A percentile compares a stretch with the other conserved stretches of the same genome.
Evolutionary conservation across 1,139 yeast species (phyloP).

Genomic region (Yamadazyma triangularis): DNA sequence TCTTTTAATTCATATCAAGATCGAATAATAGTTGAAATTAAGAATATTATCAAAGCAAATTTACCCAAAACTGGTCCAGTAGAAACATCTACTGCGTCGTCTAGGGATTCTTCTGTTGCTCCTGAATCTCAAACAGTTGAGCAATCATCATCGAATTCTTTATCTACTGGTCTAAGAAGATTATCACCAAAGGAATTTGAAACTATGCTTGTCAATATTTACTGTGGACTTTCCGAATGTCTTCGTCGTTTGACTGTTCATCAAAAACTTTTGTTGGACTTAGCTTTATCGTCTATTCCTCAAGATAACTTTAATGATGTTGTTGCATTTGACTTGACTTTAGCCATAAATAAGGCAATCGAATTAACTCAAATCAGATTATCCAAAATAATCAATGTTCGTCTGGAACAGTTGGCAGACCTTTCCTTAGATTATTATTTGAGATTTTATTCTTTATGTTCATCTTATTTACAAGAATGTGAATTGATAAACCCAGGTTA

Average conservation of each 20-base stretch:
- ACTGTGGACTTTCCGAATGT: slow-evolving; percentile 64
- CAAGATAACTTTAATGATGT: slow-evolving; percentile 30
- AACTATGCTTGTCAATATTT: slow-evolving; percentile 59
- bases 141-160: slow-evolving; percentile 9
- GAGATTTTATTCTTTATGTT: slow-evolving; percentile 60
- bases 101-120: slow-evolving; percentile 29
- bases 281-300: slow-evolving; percentile 57
- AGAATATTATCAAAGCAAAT: slow-evolving; percentile 61
- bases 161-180: slow-evolving; percentile 53
- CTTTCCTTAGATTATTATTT: slow-evolving; percentile 54
- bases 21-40: slow-evolving; percentile 61
- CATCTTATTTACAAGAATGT: slow-evolving; percentile 75
- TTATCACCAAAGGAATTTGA: slow-evolving; percentile 75
- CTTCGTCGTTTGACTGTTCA: slow-evolving; percentile 71
- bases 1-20: slow-evolving; percentile 71
- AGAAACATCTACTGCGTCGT: slow-evolving; percentile 22
- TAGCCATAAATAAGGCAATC: slow-evolving; percentile 59
- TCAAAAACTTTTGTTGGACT: slow-evolving; percentile 71
- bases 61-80: slow-evolving; percentile 42
- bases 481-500: slow-evolving; percentile 79
- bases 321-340: slow-evolving; percentile 62
- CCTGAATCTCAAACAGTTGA: slow-evolving; percentile 13
- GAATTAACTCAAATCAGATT: slow-evolving; percentile 72
- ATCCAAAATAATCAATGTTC: slow-evolving; percentile 72
- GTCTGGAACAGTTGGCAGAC: slow-evolving; percentile 67